phyloP scores from a whole-genome alignment of 177 flowering plant genomes.

The Telopea speciosissima region DNA sequence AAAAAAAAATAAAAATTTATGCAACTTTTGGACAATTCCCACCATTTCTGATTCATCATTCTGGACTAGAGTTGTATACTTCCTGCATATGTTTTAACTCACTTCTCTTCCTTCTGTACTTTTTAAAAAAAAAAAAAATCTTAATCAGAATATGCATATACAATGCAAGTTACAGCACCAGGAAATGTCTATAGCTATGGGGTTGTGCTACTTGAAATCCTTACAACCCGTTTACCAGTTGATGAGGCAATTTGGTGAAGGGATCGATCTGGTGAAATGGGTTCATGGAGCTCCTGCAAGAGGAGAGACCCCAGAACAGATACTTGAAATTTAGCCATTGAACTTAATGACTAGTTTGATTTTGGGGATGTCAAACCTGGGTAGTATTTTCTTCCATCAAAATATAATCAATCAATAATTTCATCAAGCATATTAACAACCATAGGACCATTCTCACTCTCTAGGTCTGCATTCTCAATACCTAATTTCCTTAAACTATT shows the following conservation, averaged over 20 bases:
- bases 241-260: conserved; percentile 95
- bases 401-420: no score
- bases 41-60: background rate
- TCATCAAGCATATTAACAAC: no score
- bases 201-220: conserved; percentile 88
- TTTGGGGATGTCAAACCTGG: background rate
- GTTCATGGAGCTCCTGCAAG: conserved; percentile 80
- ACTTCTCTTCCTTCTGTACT: background rate
- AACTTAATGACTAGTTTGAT: background rate
- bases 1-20: no score
- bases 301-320: conserved; percentile 94
- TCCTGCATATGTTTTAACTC: background rate
- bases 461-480: no score
- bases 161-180: conserved; percentile 99
- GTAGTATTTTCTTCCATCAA: no score
- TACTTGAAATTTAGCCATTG: conserved; percentile 33
- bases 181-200: conserved; percentile 98
- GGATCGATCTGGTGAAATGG: conserved; percentile 97
- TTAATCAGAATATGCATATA: conserved; percentile 86
- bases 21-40: no score
- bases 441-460: no score
- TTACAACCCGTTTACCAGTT: conserved; percentile 76
- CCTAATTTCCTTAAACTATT: no score
- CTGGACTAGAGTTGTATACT: background rate
- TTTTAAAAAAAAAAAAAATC: no score